Percentiles rank a stretch among this genome's conserved stretches.
phyloP scores from a whole-genome alignment of 176 grass and related monocot species.

The Rhipidocladum racemiflorum region DNA sequence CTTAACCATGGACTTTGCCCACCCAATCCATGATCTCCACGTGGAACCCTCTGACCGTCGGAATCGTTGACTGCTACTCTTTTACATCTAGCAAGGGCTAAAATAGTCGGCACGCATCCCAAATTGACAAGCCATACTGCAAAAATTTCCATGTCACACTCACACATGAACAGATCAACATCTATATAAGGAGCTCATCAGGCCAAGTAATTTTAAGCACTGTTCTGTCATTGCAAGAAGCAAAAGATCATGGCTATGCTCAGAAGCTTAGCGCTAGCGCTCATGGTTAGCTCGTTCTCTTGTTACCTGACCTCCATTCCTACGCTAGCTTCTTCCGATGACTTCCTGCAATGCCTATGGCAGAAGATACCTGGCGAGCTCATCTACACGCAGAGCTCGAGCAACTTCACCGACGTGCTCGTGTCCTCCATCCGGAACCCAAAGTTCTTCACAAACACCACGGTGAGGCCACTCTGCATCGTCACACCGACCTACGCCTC shows the following conservation, averaged over 20 bases:
- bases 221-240: neutral
- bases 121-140: no score
- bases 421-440: slow-evolving; percentile 56
- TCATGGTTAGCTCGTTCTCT: neutral
- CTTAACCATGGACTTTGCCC: neutral
- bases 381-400: slow-evolving; percentile 22
- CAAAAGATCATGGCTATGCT: neutral
- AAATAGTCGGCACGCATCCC: neutral
- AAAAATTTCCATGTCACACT: neutral
- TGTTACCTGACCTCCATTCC: neutral
- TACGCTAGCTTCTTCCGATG: slow-evolving; percentile 17
- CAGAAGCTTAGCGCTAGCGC: neutral
- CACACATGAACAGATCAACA: neutral
- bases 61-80: neutral
- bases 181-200: slow-evolving; percentile 21
- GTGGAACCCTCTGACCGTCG: neutral
- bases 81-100: neutral
- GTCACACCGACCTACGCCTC: slow-evolving; percentile 35
- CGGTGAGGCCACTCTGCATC: slow-evolving; percentile 52
- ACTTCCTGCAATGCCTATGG: slow-evolving; percentile 52
- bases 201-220: neutral
- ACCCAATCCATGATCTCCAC: neutral
- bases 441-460: slow-evolving; percentile 28
- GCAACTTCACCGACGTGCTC: slow-evolving; percentile 46
- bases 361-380: slow-evolving; percentile 24